A percentile compares a stretch with the other conserved stretches of the same genome.
phyloP scores from a whole-genome alignment of 1,284 basidiomycete genomes.

The Ustilago esculenta region DNA sequence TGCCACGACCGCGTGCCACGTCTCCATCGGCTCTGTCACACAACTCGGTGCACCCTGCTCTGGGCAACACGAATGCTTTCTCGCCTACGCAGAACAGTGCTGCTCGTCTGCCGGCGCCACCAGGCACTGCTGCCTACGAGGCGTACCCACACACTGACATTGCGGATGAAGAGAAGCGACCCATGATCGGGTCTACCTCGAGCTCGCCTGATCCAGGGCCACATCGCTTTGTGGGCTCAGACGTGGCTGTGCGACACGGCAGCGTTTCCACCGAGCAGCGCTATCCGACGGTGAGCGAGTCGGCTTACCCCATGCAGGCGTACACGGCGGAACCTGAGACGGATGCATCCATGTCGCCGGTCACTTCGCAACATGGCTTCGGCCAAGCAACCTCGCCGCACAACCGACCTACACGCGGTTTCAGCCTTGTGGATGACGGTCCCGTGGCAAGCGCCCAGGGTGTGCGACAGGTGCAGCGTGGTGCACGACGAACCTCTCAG shows the following conservation, averaged over 20 bases:
- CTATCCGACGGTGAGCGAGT: conserved; percentile 54
- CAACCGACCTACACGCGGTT: conserved; percentile 46
- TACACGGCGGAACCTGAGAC: conserved; percentile 57
- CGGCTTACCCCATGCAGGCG: conserved; percentile 47
- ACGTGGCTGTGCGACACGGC: conserved; percentile 50
- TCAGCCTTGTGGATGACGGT: conserved; percentile 65
- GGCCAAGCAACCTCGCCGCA: conserved; percentile 12
- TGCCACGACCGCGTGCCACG: conserved; percentile 44
- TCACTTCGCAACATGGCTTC: conserved; percentile 8
- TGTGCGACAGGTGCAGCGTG: conserved; percentile 61
- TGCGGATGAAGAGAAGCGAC: conserved; percentile 55
- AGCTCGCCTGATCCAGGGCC: conserved; percentile 53
- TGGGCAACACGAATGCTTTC: conserved; percentile 20
- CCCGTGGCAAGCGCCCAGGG: conserved; percentile 56
- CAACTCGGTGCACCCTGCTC: conserved; percentile 32
- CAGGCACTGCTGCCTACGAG: conserved; percentile 34
- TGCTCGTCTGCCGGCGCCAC: conserved; percentile 16
- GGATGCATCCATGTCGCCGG: conserved; percentile 17
- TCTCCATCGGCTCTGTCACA: conserved; percentile 45
- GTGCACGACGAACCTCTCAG: conserved; percentile 53
- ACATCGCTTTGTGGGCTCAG: conserved; percentile 14
- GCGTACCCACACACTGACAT: conserved; percentile 37
- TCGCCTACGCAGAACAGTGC: conserved; percentile 11
- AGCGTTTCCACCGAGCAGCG: conserved; percentile 54
- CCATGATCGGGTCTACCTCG: conserved; percentile 51